phyloP scores from a whole-genome alignment of 345 rosid species.

The Linum lewisii region DNA sequence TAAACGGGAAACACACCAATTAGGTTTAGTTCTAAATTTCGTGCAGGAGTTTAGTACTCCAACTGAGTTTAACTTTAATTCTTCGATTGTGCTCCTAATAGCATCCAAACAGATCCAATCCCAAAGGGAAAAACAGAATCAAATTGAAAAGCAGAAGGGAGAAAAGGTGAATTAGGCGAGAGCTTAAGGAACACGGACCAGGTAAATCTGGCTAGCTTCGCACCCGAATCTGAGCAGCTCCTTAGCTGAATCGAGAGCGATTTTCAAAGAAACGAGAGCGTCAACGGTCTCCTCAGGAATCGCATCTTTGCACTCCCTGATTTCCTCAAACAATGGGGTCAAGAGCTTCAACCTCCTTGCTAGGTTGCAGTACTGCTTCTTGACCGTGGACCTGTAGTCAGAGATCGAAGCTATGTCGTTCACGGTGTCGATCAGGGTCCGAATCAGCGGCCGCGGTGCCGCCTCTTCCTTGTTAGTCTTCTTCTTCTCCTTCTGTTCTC shows the following conservation, averaged over 20 bases:
- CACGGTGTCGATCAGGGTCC: constrained; percentile 56
- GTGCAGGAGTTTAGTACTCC: too few species aligned
- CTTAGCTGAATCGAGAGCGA: constrained; percentile 41
- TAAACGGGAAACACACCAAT: too few species aligned
- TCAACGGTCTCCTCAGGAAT: constrained; percentile 36
- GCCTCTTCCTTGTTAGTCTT: constrained; percentile 42
- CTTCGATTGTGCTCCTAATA: constrained; percentile 5
- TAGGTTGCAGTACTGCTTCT: constrained; percentile 67
- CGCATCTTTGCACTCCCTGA: constrained; percentile 49
- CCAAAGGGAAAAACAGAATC: constrained; percentile 3
- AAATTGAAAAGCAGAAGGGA: constrained; percentile 1
- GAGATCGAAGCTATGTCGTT: constrained; percentile 51
- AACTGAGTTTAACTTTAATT: neutral
- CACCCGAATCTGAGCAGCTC: constrained; percentile 67
- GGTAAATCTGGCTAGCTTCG: constrained; percentile 84
- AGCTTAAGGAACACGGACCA: constrained; percentile 51
- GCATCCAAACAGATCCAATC: constrained; percentile 36
- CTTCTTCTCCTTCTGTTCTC: neutral
- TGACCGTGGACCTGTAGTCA: constrained; percentile 51
- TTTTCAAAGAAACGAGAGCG: constrained; percentile 39
- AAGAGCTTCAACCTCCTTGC: constrained; percentile 73
- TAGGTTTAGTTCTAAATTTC: too few species aligned
- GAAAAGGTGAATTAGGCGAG: neutral
- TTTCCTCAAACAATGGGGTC: constrained; percentile 80
- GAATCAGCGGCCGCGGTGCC: constrained; percentile 33